A percentile compares a stretch with the other conserved stretches of the same genome.
Evolutionary conservation across 2,329 filamentous ascomycete genomes (phyloP).

Genomic region (Pyrenophora tritici-repentis): DNA sequence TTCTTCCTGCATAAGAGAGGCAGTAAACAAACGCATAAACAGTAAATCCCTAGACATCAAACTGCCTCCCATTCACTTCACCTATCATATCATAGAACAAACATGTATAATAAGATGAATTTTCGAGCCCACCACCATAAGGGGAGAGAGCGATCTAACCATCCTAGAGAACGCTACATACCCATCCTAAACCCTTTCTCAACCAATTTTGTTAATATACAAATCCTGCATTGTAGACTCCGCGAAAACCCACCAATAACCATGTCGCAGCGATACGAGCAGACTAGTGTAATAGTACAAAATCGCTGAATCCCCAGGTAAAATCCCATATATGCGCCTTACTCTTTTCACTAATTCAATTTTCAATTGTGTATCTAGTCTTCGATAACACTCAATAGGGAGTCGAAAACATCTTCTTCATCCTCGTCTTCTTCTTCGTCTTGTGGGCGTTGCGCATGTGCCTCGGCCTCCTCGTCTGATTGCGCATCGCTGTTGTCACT

Average conservation of each 20-base stretch:
- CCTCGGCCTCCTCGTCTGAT: slow-evolving; percentile 15
- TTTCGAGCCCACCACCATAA: neutral
- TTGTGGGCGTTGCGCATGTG: slow-evolving; percentile 12
- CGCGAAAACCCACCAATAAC: too few relatives aligned
- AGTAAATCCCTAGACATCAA: neutral
- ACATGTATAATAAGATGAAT: neutral
- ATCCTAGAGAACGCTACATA: neutral
- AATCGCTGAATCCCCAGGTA: neutral
- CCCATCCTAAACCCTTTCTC: neutral
- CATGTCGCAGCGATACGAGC: too few relatives aligned
- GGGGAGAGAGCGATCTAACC: neutral
- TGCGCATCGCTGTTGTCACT: slow-evolving; percentile 26
- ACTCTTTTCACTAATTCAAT: neutral
- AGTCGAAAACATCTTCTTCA: slow-evolving; percentile 29
- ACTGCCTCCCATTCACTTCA: neutral
- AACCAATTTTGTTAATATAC: slow-evolving; percentile 15
- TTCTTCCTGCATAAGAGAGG: too few relatives aligned
- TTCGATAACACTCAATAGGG: slow-evolving; percentile 27
- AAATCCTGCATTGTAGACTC: neutral
- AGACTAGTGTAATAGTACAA: too few relatives aligned
- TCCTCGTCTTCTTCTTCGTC: slow-evolving; percentile 20
- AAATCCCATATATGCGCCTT: neutral
- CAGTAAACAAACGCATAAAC: neutral
- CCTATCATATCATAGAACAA: neutral
- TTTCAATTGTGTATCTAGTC: slow-evolving; percentile 5